A percentile compares a stretch with the other conserved stretches of the same genome.
phyloP scores from a whole-genome alignment of 306 rosid species.

The Astragalus membranaceus region DNA sequence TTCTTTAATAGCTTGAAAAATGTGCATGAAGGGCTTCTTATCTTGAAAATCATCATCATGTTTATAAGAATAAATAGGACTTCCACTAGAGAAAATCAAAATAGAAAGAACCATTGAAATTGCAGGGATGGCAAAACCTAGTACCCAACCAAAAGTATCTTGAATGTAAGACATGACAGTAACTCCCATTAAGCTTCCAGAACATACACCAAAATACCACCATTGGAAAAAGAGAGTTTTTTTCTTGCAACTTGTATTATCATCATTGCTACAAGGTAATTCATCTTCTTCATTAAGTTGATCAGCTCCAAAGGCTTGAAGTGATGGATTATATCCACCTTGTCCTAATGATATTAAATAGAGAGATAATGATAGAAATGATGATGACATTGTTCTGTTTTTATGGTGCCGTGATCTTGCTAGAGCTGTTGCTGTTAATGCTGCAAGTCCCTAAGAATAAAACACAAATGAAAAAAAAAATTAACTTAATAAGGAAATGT shows the following conservation, averaged over 20 bases:
- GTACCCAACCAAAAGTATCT: constrained; percentile 86
- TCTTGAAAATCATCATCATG: constrained; percentile 11
- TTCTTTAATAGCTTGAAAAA: constrained; percentile 43
- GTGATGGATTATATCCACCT: constrained; percentile 88
- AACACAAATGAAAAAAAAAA: not conserved
- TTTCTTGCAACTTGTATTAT: constrained; percentile 29
- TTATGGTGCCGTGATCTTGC: constrained; percentile 46
- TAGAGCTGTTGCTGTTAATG: constrained; percentile 72
- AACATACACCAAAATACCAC: constrained; percentile 91
- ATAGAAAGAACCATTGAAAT: constrained; percentile 53
- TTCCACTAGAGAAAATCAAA: constrained; percentile 57
- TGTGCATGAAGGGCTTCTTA: constrained; percentile 20
- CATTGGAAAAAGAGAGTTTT: constrained; percentile 67
- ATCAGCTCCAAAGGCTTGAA: constrained; percentile 89
- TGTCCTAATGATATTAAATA: constrained; percentile 78
- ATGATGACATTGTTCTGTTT: constrained; percentile 47
- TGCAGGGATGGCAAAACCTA: constrained; percentile 84
- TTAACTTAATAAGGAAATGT: not conserved
- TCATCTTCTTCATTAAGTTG: constrained; percentile 73
- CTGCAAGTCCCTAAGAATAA: constrained; percentile 62
- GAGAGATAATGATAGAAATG: constrained; percentile 68
- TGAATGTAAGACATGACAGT: constrained; percentile 90
- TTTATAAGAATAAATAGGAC: constrained; percentile 53
- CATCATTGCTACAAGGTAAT: constrained; percentile 53
- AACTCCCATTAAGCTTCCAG: constrained; percentile 79